Percentiles rank a stretch among this genome's conserved stretches.
These are phyloP conservation scores for Glutinoglossum americanum DNA, from an alignment of 495 filamentous ascomycete species.

Conservation along the genomic window DNA sequence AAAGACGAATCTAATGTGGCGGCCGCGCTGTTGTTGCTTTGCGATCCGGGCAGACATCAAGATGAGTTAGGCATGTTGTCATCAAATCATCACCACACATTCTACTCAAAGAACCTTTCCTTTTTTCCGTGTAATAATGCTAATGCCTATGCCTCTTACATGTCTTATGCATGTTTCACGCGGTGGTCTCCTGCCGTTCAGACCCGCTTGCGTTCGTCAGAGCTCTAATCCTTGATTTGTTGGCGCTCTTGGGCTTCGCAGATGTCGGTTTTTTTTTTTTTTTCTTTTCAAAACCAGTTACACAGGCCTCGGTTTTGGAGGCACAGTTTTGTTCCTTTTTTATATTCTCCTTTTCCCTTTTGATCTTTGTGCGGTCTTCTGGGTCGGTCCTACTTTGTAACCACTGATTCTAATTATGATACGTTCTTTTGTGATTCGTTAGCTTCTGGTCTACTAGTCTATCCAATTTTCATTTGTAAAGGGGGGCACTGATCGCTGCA, in stretches of 20 bases:
- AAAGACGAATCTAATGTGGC: not conserved
- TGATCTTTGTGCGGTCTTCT: not conserved
- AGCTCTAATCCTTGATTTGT: not conserved
- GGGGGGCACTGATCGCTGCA: not conserved
- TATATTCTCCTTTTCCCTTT: not conserved
- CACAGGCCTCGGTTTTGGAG: not conserved
- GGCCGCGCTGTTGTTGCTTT: not conserved
- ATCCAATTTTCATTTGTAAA: not conserved
- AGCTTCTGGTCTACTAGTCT: not conserved
- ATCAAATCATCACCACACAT: not conserved
- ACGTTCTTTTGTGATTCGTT: not conserved
- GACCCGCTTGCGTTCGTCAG: not conserved
- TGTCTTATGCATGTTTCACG: constrained; percentile 1
- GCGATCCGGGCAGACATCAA: not conserved
- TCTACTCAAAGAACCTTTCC: not conserved
- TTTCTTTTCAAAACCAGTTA: not conserved
- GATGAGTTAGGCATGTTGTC: not conserved
- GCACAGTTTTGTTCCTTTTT: not conserved
- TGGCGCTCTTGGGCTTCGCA: not conserved
- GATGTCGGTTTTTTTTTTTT: not conserved
- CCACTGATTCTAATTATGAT: not conserved
- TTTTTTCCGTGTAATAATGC: constrained; percentile 1
- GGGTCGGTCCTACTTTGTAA: not conserved
- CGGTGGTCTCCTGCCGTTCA: not conserved
- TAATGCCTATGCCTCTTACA: not conserved